Base-by-base conservation (phyloP, 148 eudicot species). In the Silene latifolia region DNA sequence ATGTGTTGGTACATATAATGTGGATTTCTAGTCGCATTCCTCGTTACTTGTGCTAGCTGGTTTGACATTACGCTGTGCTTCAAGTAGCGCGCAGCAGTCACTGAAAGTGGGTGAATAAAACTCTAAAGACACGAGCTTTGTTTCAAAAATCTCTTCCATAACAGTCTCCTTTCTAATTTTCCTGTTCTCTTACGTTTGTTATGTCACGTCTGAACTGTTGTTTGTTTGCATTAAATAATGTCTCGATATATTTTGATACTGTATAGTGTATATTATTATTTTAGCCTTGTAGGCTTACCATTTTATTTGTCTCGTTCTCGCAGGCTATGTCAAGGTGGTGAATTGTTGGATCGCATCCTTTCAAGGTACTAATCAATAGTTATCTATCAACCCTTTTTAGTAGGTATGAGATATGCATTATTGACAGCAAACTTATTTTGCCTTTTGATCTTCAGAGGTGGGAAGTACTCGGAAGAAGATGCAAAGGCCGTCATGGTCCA, bases 311-410 rank as follows among this genome's bases (percentile, higher is more conserved):
- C 48, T 71, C 67, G 62, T 76, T 81, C 63, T 42, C 80, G 56
- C 83, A 93, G 98, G 88, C 80, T 93, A 78, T 93, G 98, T 83
- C 86, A 84, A 82, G 98, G 98, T 60, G 98, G 98, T 77, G 98
- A 93, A 78, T 81, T 93, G 79, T 80, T 93, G 82, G 98, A 93
- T 63, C 82, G 93, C 48, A 93, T 93, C 64, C 97, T 93, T 56
- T 80, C 93, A 51, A 88, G 91, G 98, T 90, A 83, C 54, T 53
- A 7, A 63, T 71, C 13, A 23, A 62, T 13, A 62, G 11, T 24
- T 3, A 32, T 25, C 35, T 29, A 47, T 44, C 35, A 53, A 15
- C 56, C 64, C 8, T 21, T 32, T 73, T 74, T 51, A 23, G 46
- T 27, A 48, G 27, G 9, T 57, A 7, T 12, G 23, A 20, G 67